phyloP scores from a whole-genome alignment of 345 rosid genomes.

The Trapa bicornis region DNA sequence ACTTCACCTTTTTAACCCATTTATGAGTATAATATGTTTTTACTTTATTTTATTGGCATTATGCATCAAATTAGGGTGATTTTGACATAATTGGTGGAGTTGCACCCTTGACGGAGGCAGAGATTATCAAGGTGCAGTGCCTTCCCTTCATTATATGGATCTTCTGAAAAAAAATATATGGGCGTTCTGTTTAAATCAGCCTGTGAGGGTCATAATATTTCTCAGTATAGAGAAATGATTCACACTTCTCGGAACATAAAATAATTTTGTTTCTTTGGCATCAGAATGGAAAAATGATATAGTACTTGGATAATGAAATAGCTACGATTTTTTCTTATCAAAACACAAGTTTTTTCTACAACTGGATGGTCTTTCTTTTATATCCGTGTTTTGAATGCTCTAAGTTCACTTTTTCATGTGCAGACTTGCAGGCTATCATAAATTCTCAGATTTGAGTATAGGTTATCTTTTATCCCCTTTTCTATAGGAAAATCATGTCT shows the following conservation, averaged over 20 bases:
- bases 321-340: neutral
- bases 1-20: neutral
- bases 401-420: neutral
- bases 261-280: neutral
- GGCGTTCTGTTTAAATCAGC: neutral
- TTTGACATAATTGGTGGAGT: conserved; percentile 91
- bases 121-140: conserved; percentile 53
- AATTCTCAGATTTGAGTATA: neutral
- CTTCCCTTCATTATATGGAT: neutral
- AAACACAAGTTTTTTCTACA: neutral
- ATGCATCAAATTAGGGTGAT: conserved; percentile 52
- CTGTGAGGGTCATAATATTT: neutral
- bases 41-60: conserved; percentile 7
- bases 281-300: no score
- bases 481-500: neutral
- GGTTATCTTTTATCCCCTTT: neutral
- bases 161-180: neutral
- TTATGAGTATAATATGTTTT: conserved; percentile 1
- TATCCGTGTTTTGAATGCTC: neutral
- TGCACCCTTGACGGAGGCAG: conserved; percentile 80
- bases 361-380: neutral
- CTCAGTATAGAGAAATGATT: neutral
- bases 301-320: neutral
- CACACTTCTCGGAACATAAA: neutral
- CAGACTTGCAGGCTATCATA: neutral